Evolutionary conservation across 352 stramenopile species (phyloP), one percentile per base, ranked within the genome.

Genomic region (Phytopythium boreale): DNA sequence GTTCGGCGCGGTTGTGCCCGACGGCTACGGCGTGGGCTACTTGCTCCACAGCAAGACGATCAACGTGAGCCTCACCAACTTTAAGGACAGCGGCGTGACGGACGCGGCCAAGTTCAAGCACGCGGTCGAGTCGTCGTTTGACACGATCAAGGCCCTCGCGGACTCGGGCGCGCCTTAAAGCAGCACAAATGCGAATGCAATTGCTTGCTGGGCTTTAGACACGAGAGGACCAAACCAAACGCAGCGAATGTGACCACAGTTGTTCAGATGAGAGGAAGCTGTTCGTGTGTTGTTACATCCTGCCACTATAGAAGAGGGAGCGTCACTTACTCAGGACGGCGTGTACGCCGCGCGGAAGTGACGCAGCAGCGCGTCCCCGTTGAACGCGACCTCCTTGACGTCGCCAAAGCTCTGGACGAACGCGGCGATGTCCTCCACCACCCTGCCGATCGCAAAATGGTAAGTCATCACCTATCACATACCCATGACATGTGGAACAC

Each of bases 21-120:
- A 95, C 27, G 92, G 92, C 49, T 98, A 98, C 70, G 92, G 92
- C 20, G 70, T 97, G 39, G 92, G 90, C 61, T 98, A 98, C 71
- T 67, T 96, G 65, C 73, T 97, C 20, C 86, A 96, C 58, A 90
- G 79, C 70, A 78, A 95, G 70, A 72, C 47, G 34, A 89, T 96
- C 63, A 90, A 93, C 44, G 80, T 96, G 53, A 93, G 82, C 39
- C 62, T 96, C n/a, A 95, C 88, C 31, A 94, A 91, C 75, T 96
- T 83, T 63, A 93, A 94, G 58, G 80, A 88, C 66, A 90, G 80
- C 67, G 66, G 74, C 51, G 60, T 87, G 17, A 93, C 87, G 51
- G 75, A 94, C 67, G 70, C 73, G 39, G 70, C 68, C 52, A 89
- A 88, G 64, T 93, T 92, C 67, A 92, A 89, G 63, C 66, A 79